Evolutionary conservation across 2,329 filamentous ascomycete species (phyloP).

Genomic region (Xylariaceae sp.): DNA sequence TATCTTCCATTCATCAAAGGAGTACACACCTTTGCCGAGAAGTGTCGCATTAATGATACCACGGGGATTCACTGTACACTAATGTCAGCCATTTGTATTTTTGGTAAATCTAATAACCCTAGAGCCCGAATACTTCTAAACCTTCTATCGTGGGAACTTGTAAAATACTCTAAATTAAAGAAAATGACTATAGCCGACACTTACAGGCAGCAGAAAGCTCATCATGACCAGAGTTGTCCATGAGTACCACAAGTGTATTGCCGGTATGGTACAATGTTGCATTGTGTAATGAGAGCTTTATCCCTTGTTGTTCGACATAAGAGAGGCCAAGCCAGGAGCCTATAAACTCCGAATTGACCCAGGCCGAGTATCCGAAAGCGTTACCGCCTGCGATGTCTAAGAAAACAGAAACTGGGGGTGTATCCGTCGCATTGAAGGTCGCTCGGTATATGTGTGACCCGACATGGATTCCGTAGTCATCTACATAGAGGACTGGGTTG

Average conservation of each 20-base stretch:
- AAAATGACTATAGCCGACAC: too few relatives aligned
- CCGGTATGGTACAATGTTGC: constrained; percentile 38
- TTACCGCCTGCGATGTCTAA: constrained; percentile 51
- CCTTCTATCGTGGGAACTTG: too few relatives aligned
- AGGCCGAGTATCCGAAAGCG: constrained; percentile 55
- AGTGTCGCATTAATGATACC: constrained; percentile 52
- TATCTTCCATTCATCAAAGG: constrained; percentile 54
- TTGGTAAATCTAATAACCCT: too few relatives aligned
- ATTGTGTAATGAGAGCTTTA: constrained; percentile 48
- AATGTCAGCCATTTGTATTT: too few relatives aligned
- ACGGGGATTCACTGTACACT: constrained; percentile 44
- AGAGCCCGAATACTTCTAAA: too few relatives aligned
- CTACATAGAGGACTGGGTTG: constrained; percentile 53
- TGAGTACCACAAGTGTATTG: constrained; percentile 52
- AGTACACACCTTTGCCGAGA: constrained; percentile 33
- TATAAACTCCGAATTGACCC: constrained; percentile 53
- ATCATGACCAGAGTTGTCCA: constrained; percentile 59
- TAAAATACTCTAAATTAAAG: too few relatives aligned
- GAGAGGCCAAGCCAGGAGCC: constrained; percentile 52
- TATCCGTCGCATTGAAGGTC: constrained; percentile 40
- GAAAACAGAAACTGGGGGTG: constrained; percentile 39
- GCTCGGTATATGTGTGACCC: constrained; percentile 54
- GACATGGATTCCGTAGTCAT: constrained; percentile 53
- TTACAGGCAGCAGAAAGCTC: constrained; percentile 44
- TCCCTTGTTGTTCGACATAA: constrained; percentile 33